Percentiles rank a stretch among this genome's conserved stretches.
Evolutionary conservation across 2,329 filamentous ascomycete species (phyloP).

Genomic region (Aotearoamyces nothofagi): DNA sequence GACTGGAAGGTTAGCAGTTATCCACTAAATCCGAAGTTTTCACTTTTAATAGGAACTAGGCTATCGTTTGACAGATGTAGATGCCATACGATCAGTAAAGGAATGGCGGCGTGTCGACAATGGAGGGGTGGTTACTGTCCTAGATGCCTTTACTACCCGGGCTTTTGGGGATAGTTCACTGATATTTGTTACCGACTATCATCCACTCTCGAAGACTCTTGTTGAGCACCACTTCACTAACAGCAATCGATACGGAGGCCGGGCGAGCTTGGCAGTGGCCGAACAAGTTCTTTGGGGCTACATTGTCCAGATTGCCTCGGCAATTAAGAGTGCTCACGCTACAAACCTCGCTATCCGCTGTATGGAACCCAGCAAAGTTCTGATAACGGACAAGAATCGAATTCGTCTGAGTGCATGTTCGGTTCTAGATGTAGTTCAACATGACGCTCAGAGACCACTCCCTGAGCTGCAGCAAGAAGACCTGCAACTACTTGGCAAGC

Average conservation of each 20-base stretch:
- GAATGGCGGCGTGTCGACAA: conserved; percentile 80
- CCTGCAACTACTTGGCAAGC: conserved; percentile 65
- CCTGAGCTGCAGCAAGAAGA: conserved; percentile 79
- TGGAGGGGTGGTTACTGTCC: conserved; percentile 68
- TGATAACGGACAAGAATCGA: conserved; percentile 80
- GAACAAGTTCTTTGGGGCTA: conserved; percentile 84
- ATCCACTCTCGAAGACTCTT: conserved; percentile 79
- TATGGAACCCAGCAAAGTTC: conserved; percentile 75
- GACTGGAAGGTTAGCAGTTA: conserved; percentile 52
- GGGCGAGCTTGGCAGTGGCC: conserved; percentile 27
- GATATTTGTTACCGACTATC: conserved; percentile 87
- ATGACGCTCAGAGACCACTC: conserved; percentile 52
- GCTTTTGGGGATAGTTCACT: conserved; percentile 91
- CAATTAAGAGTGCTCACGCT: conserved; percentile 71
- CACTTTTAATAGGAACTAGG: conserved; percentile 34
- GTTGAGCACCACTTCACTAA: conserved; percentile 59
- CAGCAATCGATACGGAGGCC: conserved; percentile 21
- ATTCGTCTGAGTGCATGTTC: conserved; percentile 79
- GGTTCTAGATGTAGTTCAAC: conserved; percentile 79
- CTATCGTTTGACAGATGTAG: conserved; percentile 77
- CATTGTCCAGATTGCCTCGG: conserved; percentile 79
- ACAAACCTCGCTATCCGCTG: conserved; percentile 71
- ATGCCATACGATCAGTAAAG: conserved; percentile 72
- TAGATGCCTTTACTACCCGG: conserved; percentile 86
- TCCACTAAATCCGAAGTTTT: neutral